A percentile compares a stretch with the other conserved stretches of the same genome.
Conservation (phyloP, 768 basidiomycete genomes). For the Collybia mongolica region DNA sequence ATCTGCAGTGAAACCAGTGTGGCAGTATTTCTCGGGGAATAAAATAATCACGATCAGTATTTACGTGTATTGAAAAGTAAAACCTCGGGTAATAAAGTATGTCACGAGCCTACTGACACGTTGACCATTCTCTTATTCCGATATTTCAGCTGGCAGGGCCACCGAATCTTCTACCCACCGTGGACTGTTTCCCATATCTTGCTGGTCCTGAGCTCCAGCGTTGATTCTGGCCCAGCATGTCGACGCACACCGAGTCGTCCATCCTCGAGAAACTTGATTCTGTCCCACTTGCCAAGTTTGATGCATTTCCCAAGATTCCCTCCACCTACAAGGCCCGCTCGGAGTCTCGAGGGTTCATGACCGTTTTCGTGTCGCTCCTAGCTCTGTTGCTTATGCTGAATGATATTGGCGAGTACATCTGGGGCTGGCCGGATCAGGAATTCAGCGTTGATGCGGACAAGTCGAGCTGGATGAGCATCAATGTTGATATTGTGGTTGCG, state of each 20-base stretch:
- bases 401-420: slow-evolving; percentile 88
- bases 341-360: slow-evolving; percentile 79
- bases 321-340: slow-evolving; percentile 80
- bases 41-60: too few species aligned
- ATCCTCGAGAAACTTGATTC: slow-evolving; percentile 65
- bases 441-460: slow-evolving; percentile 80
- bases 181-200: too few species aligned
- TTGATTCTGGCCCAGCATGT: slow-evolving; percentile 7
- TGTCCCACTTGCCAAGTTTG: slow-evolving; percentile 67
- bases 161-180: too few species aligned
- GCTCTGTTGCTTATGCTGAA: slow-evolving; percentile 79
- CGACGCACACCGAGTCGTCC: slow-evolving; percentile 27
- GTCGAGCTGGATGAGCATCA: slow-evolving; percentile 70
- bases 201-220: background rate
- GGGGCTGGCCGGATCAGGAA: slow-evolving; percentile 89
- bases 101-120: too few species aligned
- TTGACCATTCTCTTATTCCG: too few species aligned
- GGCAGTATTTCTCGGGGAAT: too few species aligned
- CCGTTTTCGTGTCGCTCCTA: slow-evolving; percentile 63
- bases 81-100: too few species aligned
- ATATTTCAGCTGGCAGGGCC: too few species aligned
- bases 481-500: slow-evolving; percentile 89
- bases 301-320: slow-evolving; percentile 86
- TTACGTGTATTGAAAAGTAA: too few species aligned
- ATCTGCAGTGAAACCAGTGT: too few species aligned